Evolutionary conservation across 1,284 basidiomycete species (phyloP).

Genomic region (Pyrrhoderma lamaoense): DNA sequence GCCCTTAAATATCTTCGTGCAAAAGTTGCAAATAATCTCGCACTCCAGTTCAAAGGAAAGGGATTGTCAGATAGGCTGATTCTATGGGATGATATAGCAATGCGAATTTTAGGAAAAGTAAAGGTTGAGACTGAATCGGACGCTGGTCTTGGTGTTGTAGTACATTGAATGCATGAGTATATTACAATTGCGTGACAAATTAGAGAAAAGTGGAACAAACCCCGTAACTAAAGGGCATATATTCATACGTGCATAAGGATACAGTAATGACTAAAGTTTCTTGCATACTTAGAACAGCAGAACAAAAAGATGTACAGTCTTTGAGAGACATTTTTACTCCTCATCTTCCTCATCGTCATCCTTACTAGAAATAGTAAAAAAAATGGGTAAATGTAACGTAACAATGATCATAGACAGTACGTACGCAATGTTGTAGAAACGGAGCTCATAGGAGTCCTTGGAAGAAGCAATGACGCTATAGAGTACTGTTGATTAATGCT

Average conservation of each 20-base stretch:
- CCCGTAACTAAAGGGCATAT: neutral
- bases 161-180: slow-evolving; percentile 11
- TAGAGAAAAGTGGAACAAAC: neutral
- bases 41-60: slow-evolving; percentile 58
- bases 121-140: slow-evolving; percentile 22
- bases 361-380: slow-evolving; percentile 18
- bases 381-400: neutral
- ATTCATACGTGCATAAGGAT: slow-evolving; percentile 1
- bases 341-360: slow-evolving; percentile 45
- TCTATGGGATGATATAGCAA: slow-evolving; percentile 66
- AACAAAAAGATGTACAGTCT: neutral
- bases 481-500: neutral
- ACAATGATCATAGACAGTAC: slow-evolving; percentile 25
- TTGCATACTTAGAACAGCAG: neutral
- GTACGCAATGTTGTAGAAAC: slow-evolving; percentile 93
- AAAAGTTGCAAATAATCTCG: slow-evolving; percentile 58
- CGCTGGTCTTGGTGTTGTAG: slow-evolving; percentile 17
- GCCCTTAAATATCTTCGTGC: slow-evolving; percentile 78
- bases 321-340: slow-evolving; percentile 23
- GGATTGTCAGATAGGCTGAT: slow-evolving; percentile 51
- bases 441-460: slow-evolving; percentile 85
- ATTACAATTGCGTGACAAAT: neutral
- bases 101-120: slow-evolving; percentile 50
- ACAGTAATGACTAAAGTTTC: neutral
- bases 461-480: slow-evolving; percentile 76